These are phyloP conservation scores for Neurospora tetraspora DNA, from an alignment of 495 filamentous ascomycete genomes.

Conservation along the genomic window DNA sequence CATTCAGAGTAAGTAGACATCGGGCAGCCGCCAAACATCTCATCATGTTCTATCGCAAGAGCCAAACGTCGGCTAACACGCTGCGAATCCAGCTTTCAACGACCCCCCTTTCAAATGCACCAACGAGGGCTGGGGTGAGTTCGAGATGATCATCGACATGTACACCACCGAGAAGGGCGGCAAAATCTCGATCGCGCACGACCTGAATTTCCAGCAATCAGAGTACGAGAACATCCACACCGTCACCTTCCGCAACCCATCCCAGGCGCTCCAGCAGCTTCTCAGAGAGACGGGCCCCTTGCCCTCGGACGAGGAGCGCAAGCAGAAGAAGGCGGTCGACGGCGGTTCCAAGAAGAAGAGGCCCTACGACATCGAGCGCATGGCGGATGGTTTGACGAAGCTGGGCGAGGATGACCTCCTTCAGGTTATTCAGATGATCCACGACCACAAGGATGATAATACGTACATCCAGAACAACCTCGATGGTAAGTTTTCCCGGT, in stretches of 20 bases:
- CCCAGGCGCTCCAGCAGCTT: slow-evolving; percentile 60
- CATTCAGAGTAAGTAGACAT: slow-evolving; percentile 59
- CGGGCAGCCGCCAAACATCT: background rate
- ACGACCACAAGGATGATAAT: slow-evolving; percentile 84
- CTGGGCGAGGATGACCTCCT: slow-evolving; percentile 58
- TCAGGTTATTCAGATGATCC: slow-evolving; percentile 93
- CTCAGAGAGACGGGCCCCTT: slow-evolving; percentile 77
- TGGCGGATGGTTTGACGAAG: slow-evolving; percentile 58
- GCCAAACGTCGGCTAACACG: background rate
- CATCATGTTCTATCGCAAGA: background rate
- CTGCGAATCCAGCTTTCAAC: slow-evolving; percentile 51
- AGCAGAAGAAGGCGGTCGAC: slow-evolving; percentile 45
- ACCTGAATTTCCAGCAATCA: slow-evolving; percentile 78
- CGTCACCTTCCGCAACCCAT: slow-evolving; percentile 85
- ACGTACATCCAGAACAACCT: slow-evolving; percentile 97
- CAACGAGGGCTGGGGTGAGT: slow-evolving; percentile 98
- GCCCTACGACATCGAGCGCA: slow-evolving; percentile 88
- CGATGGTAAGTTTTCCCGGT: slow-evolving; percentile 52
- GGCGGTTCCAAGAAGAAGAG: slow-evolving; percentile 76
- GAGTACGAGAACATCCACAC: slow-evolving; percentile 78
- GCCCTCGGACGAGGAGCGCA: slow-evolving; percentile 58
- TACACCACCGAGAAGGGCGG: slow-evolving; percentile 76
- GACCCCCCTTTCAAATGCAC: slow-evolving; percentile 79
- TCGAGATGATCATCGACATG: slow-evolving; percentile 84
- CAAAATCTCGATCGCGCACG: slow-evolving; percentile 70